These are phyloP conservation scores for Psilocybe subaeruginosa DNA, from an alignment of 768 basidiomycete species.

Conservation along the genomic window DNA sequence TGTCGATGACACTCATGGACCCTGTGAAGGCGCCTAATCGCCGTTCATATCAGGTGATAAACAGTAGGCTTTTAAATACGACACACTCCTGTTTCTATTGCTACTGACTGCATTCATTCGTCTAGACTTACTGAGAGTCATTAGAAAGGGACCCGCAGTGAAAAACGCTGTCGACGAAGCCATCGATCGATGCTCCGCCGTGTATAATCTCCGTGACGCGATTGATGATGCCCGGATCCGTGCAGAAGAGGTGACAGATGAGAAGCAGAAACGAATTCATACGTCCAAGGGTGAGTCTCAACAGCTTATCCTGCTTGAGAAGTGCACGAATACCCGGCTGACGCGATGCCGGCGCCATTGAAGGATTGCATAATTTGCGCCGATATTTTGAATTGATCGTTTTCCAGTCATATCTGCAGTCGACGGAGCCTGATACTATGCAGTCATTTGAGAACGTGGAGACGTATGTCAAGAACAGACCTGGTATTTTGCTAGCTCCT, in stretches of 20 bases:
- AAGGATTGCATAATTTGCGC: constrained; percentile 71
- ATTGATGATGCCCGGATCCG: constrained; percentile 82
- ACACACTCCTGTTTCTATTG: background rate
- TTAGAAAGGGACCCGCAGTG: constrained; percentile 83
- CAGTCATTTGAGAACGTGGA: constrained; percentile 77
- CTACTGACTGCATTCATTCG: background rate
- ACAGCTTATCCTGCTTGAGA: too few relatives aligned
- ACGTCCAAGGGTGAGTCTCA: constrained; percentile 67
- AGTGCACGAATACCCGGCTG: background rate
- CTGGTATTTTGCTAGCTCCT: constrained; percentile 53
- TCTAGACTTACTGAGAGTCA: constrained; percentile 79
- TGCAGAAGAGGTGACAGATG: constrained; percentile 79
- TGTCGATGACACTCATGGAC: constrained; percentile 41
- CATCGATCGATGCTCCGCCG: constrained; percentile 82
- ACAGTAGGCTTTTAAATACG: constrained; percentile 58
- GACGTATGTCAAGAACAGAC: constrained; percentile 79
- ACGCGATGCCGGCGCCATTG: constrained; percentile 40
- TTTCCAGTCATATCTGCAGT: constrained; percentile 89
- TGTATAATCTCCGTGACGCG: constrained; percentile 84
- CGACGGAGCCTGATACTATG: constrained; percentile 80
- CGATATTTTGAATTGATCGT: constrained; percentile 86
- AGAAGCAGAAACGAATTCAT: constrained; percentile 64
- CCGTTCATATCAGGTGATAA: constrained; percentile 85
- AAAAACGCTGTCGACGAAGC: constrained; percentile 87
- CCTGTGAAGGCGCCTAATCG: constrained; percentile 36